Base-by-base conservation (phyloP, 108 stramenopile species). In the Seminavis robusta region DNA sequence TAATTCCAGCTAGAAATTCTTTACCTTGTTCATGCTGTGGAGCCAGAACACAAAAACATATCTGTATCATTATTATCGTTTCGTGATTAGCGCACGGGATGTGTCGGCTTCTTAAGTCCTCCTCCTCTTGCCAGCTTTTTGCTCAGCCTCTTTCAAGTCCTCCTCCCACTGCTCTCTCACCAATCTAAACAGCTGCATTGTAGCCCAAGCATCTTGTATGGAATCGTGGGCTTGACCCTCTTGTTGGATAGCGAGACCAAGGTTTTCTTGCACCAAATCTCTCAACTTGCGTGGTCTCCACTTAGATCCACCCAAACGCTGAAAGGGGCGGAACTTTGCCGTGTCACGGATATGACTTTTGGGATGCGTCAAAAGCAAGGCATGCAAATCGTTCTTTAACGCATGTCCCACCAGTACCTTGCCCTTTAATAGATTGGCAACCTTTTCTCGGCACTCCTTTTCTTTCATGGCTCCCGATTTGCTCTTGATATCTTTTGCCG, bases 351-450 rank as follows among this genome's bases (percentile, higher is more conserved):
- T 81, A 25, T 81, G 61, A 2, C 13, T 5, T 21, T 79, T 67
- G 8, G 94, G 97, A 72, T 98, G 97, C 11, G 76, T 66, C 44
- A 95, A 73, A 85, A 95, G 73, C 37, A 98, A 79, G 13, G 77
- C 96, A 41, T 86, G 70, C 29, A 99, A 73, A 76, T 99, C 98
- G 60, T 97, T 99, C 38, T 71, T 78, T 49, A 99, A 74, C 10
- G 94, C 93, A 69, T 99, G 98, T 24, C 98, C 98, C 23, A 98
- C 94, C 15, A 99, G 45, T 33, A 98, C 77, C 52, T 96, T 97
- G 41, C 58, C 88, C 59, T 76, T 61, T 17, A 96, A 45, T 11
- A 95, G 32, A 16, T 74, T 52, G 1, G 87, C 89, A 20, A 97
- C 94, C 26, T 66, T 63, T 8, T 69, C 9, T 10, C 94, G 90